Evolutionary conservation across 371 early-diverging fungal genomes (phyloP).

Genomic region (Mortierella sp.): DNA sequence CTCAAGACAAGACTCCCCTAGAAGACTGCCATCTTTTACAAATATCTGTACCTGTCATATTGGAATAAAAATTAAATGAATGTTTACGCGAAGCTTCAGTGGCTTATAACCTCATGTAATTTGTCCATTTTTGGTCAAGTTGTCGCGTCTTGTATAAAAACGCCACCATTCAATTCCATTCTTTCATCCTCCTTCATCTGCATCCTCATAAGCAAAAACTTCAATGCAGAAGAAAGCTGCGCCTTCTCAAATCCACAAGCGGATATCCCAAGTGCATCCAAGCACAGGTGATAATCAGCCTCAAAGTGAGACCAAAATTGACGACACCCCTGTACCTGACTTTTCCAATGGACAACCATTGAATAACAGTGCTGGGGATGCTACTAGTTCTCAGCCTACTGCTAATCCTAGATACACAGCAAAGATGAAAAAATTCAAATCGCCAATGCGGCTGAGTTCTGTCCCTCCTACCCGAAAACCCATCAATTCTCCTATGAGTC

Average conservation of each 20-base stretch:
- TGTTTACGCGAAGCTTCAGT: background rate
- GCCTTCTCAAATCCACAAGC: constrained; percentile 25
- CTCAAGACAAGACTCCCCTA: constrained; percentile 43
- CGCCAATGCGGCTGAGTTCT: background rate
- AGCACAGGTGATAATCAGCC: background rate
- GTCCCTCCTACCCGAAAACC: background rate
- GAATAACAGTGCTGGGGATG: background rate
- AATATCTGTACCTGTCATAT: background rate
- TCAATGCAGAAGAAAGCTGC: constrained; percentile 33
- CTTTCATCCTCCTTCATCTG: background rate
- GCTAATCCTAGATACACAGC: background rate
- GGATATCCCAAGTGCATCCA: background rate
- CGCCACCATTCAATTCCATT: constrained; percentile 8
- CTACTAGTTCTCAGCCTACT: background rate
- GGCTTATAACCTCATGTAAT: background rate
- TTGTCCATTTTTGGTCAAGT: background rate
- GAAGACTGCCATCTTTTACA: background rate
- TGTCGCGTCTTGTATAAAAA: background rate
- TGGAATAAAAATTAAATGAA: background rate
- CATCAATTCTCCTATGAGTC: background rate
- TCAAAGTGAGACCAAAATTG: background rate
- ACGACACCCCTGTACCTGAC: background rate
- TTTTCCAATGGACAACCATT: background rate
- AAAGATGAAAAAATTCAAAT: constrained; percentile 10
- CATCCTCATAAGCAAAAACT: background rate